Evolutionary conservation across 1,284 basidiomycete genomes (phyloP).

Genomic region (Apiotrichum laibachii): DNA sequence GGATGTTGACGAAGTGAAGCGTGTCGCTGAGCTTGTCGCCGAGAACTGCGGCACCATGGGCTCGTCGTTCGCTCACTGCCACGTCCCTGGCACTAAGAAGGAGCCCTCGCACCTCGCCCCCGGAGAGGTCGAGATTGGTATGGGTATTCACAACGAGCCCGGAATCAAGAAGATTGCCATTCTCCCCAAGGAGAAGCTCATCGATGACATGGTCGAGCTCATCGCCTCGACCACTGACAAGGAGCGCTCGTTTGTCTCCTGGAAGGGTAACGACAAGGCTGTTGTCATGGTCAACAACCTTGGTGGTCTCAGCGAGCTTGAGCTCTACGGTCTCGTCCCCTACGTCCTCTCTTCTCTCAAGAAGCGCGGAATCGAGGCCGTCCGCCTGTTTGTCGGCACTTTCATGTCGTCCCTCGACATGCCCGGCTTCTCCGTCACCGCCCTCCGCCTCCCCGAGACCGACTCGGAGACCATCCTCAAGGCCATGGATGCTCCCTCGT

Average conservation of each 20-base stretch:
- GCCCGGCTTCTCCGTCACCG: conserved; percentile 88
- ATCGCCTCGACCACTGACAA: conserved; percentile 71
- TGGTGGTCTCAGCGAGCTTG: conserved; percentile 82
- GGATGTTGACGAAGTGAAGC: conserved; percentile 69
- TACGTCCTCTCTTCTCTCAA: conserved; percentile 56
- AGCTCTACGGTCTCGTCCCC: conserved; percentile 63
- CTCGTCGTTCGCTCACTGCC: conserved; percentile 86
- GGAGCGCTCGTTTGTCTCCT: conserved; percentile 81
- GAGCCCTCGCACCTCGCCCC: conserved; percentile 9
- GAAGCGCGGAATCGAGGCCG: conserved; percentile 59
- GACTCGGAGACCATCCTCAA: conserved; percentile 62
- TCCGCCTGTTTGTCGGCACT: conserved; percentile 69
- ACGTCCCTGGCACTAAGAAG: conserved; percentile 47
- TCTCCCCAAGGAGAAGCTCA: conserved; percentile 66
- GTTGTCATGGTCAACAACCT: conserved; percentile 56
- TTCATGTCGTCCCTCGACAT: conserved; percentile 94
- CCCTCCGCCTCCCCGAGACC: conserved; percentile 69
- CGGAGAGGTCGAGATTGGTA: conserved; percentile 78
- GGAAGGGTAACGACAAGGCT: conserved; percentile 63
- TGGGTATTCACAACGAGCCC: conserved; percentile 84
- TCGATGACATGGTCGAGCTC: conserved; percentile 68
- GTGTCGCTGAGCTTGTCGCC: conserved; percentile 66
- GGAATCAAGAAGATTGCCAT: conserved; percentile 66
- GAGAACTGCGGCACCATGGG: conserved; percentile 72
- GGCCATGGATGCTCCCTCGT: conserved; percentile 70